phyloP scores from a whole-genome alignment of 2,329 filamentous ascomycete genomes.

The Aspergillaceae sp. region DNA sequence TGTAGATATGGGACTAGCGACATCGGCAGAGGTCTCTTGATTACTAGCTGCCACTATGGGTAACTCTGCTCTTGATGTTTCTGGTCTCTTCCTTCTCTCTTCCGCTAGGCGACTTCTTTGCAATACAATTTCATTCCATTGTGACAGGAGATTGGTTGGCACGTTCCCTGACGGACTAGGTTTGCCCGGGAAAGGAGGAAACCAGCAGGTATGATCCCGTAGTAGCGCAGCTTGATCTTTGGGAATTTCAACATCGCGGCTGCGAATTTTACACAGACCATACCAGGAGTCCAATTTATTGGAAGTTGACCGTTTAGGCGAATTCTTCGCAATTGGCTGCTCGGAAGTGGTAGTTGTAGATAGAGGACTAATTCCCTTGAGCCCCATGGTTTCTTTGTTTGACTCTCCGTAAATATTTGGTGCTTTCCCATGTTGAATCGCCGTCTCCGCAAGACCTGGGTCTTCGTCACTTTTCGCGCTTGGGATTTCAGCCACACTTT shows the following conservation, averaged over 20 bases:
- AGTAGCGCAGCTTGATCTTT: constrained; percentile 45
- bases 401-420: background rate
- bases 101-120: constrained; percentile 2
- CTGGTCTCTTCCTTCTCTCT: background rate
- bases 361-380: background rate
- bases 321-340: background rate
- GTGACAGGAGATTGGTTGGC: constrained; percentile 24
- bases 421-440: background rate
- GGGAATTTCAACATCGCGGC: constrained; percentile 39
- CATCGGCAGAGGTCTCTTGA: constrained; percentile 1
- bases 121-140: constrained; percentile 27
- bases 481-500: background rate
- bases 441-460: too few species aligned
- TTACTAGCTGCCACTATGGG: background rate
- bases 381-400: background rate
- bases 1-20: constrained; percentile 8
- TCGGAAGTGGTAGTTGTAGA: background rate
- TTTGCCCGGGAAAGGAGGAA: constrained; percentile 25
- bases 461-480: background rate
- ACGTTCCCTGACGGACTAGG: constrained; percentile 23
- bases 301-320: background rate
- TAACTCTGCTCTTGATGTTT: background rate
- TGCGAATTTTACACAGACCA: constrained; percentile 30
- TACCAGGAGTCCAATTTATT: constrained; percentile 18
- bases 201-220: constrained; percentile 32